Evolutionary conservation across 805 yeast species (phyloP), one percentile per base, ranked within the genome.

Genomic region (Metschnikowia lachancei): DNA sequence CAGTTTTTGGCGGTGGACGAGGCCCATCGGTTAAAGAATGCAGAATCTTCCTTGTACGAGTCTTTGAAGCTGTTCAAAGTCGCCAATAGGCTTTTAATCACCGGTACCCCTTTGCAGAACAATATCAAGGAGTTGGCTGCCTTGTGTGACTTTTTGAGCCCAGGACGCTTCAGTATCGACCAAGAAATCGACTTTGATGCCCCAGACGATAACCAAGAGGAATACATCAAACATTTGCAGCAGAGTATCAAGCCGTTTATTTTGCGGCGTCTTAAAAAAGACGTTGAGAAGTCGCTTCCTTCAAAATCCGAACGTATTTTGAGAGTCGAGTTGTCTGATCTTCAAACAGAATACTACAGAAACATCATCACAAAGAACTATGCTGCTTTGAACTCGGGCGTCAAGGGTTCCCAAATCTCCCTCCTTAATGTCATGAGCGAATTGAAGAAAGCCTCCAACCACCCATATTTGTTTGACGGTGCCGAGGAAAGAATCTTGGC

Each of bases 21-120:
- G 70, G 99, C 99, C 4, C 99, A 94, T 69, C 78, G 99, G 61
- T 75, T 94, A 62, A 94, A 94, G 58, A 94, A 94, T 62, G 87
- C 96, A 0, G 97, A 91, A 63, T 83, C 94, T 24, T 91, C 98
- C 0, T 70, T 94, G 34, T 94, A 94, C 64, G 98, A 92, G 61
- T 84, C 96, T 2, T 74, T 94, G 48, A 78, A 75, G 57, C 86
- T 84, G 53, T 89, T 94, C 71, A 86, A 83, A 57, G 94, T 85
- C 10, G 77, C 83, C 2, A 94, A 94, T 66, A 75, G 97, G 56
- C 70, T 94, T 50, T 75, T 94, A 53, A 94, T 94, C 58, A 94
- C 99, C 3, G 99, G 99, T 71, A 94, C 99, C 1, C 99, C 99
- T 7, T 75, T 94, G 53, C 99, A 94, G 65, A 94, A 94, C 61